Evolutionary conservation across 2,329 filamentous ascomycete genomes (phyloP).

Genomic region (Hymenoscyphus infarciens): DNA sequence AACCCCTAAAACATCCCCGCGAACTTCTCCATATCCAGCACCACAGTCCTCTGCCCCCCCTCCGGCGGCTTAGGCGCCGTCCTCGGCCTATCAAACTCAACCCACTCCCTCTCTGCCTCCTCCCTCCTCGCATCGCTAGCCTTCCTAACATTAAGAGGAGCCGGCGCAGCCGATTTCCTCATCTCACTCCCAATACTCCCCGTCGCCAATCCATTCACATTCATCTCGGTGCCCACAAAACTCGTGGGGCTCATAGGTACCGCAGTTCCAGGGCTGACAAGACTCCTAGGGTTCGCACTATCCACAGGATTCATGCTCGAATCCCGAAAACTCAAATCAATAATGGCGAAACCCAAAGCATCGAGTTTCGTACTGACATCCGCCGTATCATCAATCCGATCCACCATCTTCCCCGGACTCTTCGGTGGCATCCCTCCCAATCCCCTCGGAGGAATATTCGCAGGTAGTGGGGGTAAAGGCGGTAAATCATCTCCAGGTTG

Average conservation of each 20-base stretch:
- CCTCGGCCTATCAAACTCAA: background rate
- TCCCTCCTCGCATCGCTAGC: background rate
- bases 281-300: background rate
- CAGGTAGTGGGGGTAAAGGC: background rate
- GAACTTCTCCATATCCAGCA: background rate
- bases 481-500: background rate
- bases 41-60: background rate
- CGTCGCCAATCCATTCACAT: background rate
- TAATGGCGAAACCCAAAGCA: background rate
- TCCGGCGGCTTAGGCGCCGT: background rate
- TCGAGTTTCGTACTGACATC: background rate
- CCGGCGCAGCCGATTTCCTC: background rate
- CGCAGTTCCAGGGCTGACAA: background rate
- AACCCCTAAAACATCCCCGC: background rate
- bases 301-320: background rate
- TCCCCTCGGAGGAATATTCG: background rate
- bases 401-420: background rate
- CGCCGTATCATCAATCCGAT: background rate
- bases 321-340: background rate
- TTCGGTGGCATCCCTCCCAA: background rate
- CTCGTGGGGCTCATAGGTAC: background rate
- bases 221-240: background rate
- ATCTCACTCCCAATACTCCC: background rate
- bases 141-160: constrained; percentile 1
- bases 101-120: background rate